These are phyloP conservation scores for Yamadazyma dushanensis DNA, from an alignment of 1,139 yeast species.

Conservation along the genomic window DNA sequence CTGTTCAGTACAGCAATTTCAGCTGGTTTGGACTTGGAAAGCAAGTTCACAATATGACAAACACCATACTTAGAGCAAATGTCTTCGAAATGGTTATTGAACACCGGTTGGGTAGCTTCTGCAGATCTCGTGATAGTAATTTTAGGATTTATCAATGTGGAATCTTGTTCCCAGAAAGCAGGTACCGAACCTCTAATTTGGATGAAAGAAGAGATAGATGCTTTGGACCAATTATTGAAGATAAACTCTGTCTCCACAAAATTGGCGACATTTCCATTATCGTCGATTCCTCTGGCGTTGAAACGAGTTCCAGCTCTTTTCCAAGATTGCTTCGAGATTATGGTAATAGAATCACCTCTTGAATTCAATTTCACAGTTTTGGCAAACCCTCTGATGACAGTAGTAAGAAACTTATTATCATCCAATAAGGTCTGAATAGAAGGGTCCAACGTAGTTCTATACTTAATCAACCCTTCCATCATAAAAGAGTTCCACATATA, in stretches of 20 bases:
- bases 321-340: slow-evolving; percentile 93
- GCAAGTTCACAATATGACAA: slow-evolving; percentile 79
- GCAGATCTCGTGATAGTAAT: slow-evolving; percentile 82
- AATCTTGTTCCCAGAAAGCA: slow-evolving; percentile 96
- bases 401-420: slow-evolving; percentile 76
- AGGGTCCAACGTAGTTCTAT: slow-evolving; percentile 67
- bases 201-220: slow-evolving; percentile 68
- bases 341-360: slow-evolving; percentile 62
- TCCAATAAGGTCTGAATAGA: slow-evolving; percentile 62
- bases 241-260: slow-evolving; percentile 94
- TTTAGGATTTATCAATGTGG: slow-evolving; percentile 78
- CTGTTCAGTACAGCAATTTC: slow-evolving; percentile 74
- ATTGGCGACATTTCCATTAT: slow-evolving; percentile 92
- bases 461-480: slow-evolving; percentile 78
- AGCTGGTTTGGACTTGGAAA: slow-evolving; percentile 70
- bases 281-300: slow-evolving; percentile 94
- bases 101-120: slow-evolving; percentile 92
- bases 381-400: slow-evolving; percentile 94
- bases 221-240: slow-evolving; percentile 43
- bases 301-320: slow-evolving; percentile 94
- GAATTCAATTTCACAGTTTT: slow-evolving; percentile 64
- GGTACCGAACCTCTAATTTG: slow-evolving; percentile 96
- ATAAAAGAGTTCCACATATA: slow-evolving; percentile 97
- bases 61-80: slow-evolving; percentile 78
- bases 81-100: slow-evolving; percentile 74